Conservation (phyloP, 148 eudicot species). For the Cornus florida region DNA sequence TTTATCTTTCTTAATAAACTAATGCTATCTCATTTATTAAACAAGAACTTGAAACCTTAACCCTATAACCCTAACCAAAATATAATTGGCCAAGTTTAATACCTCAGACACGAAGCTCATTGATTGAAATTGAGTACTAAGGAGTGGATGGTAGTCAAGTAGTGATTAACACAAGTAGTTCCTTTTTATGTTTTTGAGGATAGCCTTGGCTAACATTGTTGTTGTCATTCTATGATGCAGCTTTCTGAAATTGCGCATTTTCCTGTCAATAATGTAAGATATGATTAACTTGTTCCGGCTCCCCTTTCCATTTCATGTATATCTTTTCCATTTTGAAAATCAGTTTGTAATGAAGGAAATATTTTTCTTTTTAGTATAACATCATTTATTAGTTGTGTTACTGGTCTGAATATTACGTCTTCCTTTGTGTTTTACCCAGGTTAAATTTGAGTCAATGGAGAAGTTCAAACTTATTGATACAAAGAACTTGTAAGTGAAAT, state of each 20-base stretch:
- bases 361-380: neutral
- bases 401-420: neutral
- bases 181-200: neutral
- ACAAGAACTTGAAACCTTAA: too few species aligned
- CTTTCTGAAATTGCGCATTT: conserved; percentile 16
- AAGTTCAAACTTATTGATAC: conserved; percentile 28
- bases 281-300: neutral
- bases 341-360: neutral
- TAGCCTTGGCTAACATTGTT: conserved; percentile 11
- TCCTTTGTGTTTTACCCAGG: conserved; percentile 8
- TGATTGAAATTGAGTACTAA: neutral
- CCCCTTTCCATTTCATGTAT: neutral
- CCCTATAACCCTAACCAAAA: too few species aligned
- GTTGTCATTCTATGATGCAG: conserved; percentile 14
- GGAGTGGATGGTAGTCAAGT: conserved; percentile 3
- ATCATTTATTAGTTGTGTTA: neutral
- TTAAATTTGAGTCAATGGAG: conserved; percentile 24
- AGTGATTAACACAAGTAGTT: neutral
- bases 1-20: too few species aligned
- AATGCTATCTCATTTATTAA: too few species aligned
- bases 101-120: neutral
- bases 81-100: neutral
- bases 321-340: neutral
- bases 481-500: conserved; percentile 39
- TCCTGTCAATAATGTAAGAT: conserved; percentile 14